Evolutionary conservation across 2,329 filamentous ascomycete genomes (phyloP), one percentile per base, ranked within the genome.

Genomic region (Sarocladium strictum): DNA sequence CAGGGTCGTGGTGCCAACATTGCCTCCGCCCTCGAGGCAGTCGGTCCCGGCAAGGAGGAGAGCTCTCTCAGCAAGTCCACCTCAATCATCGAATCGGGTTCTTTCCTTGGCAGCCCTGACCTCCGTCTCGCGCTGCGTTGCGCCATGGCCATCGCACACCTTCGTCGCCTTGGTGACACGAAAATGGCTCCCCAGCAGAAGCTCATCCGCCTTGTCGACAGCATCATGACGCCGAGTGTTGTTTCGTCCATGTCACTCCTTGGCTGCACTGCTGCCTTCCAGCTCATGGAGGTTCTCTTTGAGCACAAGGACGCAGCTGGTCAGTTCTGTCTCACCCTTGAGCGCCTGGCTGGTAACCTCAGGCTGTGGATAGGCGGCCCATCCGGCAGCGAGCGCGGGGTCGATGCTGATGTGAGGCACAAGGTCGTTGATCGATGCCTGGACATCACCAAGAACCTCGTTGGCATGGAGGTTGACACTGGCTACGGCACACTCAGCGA

Each of bases 401-500:
- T 86, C n/a, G 70, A 73, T 17, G 69, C 71, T 2, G 72, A 75
- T 14, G 67, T 81, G n/a, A 76, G 80, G 55, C 73, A 74, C 55
- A 71, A 72, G 58, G 75, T 84, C 60, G 76, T 85, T 3, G 74
- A 80, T 51, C 72, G 75, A 53, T 86, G 82, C 57, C 65, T 85
- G 17, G 62, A 67, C 11, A 75, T 85, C 33, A 81, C 78, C 14
- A 82, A 80, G 63, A 75, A 70, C 51, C 69, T 81, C 35, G 75
- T 84, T 7, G 81, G 82, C 9, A 84, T 85, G 76, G 77, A 83
- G 55, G 67, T 72, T 12, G 83, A 85, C 60, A 76, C 77, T 1
- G 82, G 82, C 7, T 85, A 85, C 64, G 80, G 74, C 49, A 83
- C 75, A 58, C 78, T 81, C 73, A 78, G 73, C 56, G 79, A 81